Base-by-base conservation (phyloP, 768 basidiomycete species). In the Tubosaeta sp. region DNA sequence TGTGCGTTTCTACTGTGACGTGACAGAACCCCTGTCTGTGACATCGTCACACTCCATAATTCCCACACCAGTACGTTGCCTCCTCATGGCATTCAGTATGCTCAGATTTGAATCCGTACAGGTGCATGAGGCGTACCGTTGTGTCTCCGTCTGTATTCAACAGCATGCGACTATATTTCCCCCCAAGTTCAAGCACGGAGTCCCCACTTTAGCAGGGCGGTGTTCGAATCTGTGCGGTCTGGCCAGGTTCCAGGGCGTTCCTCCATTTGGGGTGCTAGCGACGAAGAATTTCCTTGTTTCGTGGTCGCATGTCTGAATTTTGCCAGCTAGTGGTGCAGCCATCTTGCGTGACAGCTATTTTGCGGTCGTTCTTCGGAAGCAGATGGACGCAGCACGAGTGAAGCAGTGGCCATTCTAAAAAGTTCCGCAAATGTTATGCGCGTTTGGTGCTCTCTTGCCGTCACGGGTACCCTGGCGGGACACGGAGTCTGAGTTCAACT, bases 1-100 rank as follows among this genome's bases (percentile, higher is more conserved):
- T 68, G 49, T n/a, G 48, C 21, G 18, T 14, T 35, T 51, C 18
- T 21, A 47, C 24, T 34, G 67, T 68, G 64, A 66, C 34, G 67
- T 65, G 61, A 64, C 64, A 55, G 4, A 0, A 30, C 61, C 64
- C 64, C 64, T 69, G 44, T 66, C 30, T 48, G 56, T 66, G 57
- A 66, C 59, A n/a, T 0, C 27, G 55, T 68, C 64, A 65, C 66
- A 25, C 0, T n/a, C 29, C 7, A 32, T 5, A 53, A 55, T 56
- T 53, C 52, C 38, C 40, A n/a, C 35, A 16, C 0, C 25, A 36
- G 34, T 35, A 9, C 34, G 34, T 35, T n/a, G n/a, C n/a, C 8
- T 18, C n/a, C 7, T 8, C 25, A 8, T 8, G 9, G 34, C 6
- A 7, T 35, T n/a, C 16, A 35, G 39, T n/a, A 29, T 13, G 18